phyloP scores from a whole-genome alignment of 352 stramenopile species.

The Phytophthora sojae region DNA sequence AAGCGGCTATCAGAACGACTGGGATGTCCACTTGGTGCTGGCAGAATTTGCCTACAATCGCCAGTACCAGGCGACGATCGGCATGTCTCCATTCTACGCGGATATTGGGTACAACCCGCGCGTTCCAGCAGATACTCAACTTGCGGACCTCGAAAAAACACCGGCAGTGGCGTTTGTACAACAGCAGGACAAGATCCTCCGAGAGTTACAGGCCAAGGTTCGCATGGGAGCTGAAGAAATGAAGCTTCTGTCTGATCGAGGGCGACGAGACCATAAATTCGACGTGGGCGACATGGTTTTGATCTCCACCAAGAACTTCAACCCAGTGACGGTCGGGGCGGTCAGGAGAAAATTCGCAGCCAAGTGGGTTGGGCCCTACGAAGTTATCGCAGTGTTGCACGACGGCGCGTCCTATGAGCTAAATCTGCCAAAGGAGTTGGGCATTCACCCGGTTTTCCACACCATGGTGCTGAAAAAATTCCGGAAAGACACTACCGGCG shows the following conservation, averaged over 20 bases:
- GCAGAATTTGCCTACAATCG: conserved; percentile 12
- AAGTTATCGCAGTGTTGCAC: background rate
- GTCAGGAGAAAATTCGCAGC: background rate
- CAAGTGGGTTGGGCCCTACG: background rate
- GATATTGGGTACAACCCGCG: background rate
- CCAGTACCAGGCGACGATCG: background rate
- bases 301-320: background rate
- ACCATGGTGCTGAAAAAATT: background rate
- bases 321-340: background rate
- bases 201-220: background rate
- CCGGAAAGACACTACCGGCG: background rate
- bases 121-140: background rate
- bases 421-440: background rate
- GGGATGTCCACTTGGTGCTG: background rate
- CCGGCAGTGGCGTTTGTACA: background rate
- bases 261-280: background rate
- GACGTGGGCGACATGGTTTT: background rate
- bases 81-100: background rate
- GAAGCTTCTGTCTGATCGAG: background rate
- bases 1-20: conserved; percentile 14
- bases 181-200: background rate
- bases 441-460: background rate
- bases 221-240: background rate
- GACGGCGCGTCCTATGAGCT: background rate
- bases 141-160: background rate